Percentiles rank a stretch among this genome's conserved stretches.
Conservation (phyloP, 305 asterid species). For the Solanum hybrid region DNA sequence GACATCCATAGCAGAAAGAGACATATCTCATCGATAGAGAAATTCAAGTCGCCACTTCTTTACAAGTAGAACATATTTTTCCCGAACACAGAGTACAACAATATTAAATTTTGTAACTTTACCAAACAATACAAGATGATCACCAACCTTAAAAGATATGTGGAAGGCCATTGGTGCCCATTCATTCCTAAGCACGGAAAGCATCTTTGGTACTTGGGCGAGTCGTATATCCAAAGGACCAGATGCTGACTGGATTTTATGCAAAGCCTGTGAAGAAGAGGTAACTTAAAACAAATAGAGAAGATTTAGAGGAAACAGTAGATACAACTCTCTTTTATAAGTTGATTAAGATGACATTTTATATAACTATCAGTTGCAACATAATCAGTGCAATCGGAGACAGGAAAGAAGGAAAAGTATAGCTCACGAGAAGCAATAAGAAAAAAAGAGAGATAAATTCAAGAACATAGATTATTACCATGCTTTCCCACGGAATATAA, state of each 20-base stretch:
- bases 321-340: neutral
- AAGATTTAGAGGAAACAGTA: neutral
- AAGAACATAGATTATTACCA: slow-evolving; percentile 40
- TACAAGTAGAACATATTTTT: too few relatives aligned
- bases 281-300: neutral
- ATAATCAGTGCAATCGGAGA: neutral
- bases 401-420: neutral
- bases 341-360: neutral
- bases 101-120: neutral
- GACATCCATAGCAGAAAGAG: neutral
- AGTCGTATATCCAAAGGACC: slow-evolving; percentile 90
- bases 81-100: neutral
- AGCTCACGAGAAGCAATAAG: neutral
- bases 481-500: slow-evolving; percentile 86
- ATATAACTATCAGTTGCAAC: neutral
- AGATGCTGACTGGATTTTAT: slow-evolving; percentile 76
- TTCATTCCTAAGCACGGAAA: slow-evolving; percentile 56
- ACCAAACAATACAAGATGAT: neutral
- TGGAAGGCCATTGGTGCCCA: slow-evolving; percentile 91
- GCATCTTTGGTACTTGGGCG: slow-evolving; percentile 88
- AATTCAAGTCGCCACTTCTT: too few relatives aligned
- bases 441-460: neutral
- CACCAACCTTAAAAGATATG: slow-evolving; percentile 68
- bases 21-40: neutral
- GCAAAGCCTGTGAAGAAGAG: slow-evolving; percentile 37